These are phyloP conservation scores for Claviceps spartinae DNA, from an alignment of 2,329 filamentous ascomycete genomes.

Conservation along the genomic window DNA sequence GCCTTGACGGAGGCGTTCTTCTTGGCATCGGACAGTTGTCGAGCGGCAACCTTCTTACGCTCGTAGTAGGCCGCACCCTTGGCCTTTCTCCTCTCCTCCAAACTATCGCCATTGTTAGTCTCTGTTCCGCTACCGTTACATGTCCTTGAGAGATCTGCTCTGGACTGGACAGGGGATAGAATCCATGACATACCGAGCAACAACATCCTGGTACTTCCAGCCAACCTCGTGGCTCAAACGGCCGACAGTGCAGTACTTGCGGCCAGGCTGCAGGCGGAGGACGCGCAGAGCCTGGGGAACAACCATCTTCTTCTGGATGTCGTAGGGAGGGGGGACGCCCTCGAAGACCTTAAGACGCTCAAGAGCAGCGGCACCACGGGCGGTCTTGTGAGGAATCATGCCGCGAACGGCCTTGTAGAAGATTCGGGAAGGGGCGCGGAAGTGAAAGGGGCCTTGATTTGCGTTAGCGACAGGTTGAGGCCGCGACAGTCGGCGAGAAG, in stretches of 20 bases:
- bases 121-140: not conserved
- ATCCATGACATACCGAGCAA: slow-evolving; percentile 61
- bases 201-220: slow-evolving; percentile 99
- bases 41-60: slow-evolving; percentile 94
- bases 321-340: slow-evolving; percentile 96
- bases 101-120: slow-evolving; percentile 38
- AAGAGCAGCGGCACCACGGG: slow-evolving; percentile 88
- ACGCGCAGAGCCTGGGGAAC: slow-evolving; percentile 96
- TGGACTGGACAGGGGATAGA: not conserved
- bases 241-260: slow-evolving; percentile 99
- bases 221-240: slow-evolving; percentile 97
- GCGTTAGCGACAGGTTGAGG: slow-evolving; percentile 17
- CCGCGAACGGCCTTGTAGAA: slow-evolving; percentile 99
- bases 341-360: slow-evolving; percentile 99
- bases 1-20: slow-evolving; percentile 77
- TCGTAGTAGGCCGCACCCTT: slow-evolving; percentile 99
- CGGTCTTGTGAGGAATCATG: slow-evolving; percentile 99
- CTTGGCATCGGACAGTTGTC: slow-evolving; percentile 84
- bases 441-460: slow-evolving; percentile 85
- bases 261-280: slow-evolving; percentile 91
- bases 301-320: slow-evolving; percentile 99
- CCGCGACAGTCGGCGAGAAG: slow-evolving; percentile 6
- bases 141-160: not conserved
- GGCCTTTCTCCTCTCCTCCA: slow-evolving; percentile 99
- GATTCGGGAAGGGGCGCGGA: slow-evolving; percentile 97